Evolutionary conservation across 78 protist species (phyloP), one percentile per base, ranked within the genome.

Genomic region (Emiliania huxleyi): DNA sequence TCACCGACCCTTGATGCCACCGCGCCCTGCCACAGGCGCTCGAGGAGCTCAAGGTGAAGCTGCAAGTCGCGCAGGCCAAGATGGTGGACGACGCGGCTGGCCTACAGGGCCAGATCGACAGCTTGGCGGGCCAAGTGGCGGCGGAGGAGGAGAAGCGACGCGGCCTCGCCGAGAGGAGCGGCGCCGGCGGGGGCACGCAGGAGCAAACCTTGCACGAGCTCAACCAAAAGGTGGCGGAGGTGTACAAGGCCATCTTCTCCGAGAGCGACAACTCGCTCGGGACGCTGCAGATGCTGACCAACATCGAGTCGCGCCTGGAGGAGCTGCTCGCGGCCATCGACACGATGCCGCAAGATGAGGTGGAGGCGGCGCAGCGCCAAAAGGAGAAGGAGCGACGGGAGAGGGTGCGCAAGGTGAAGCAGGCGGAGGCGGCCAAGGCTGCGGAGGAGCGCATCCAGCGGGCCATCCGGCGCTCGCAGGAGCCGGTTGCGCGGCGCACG

Each of bases 41-140:
- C 45, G 98, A 96, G 55, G 94, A 90, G 45, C 93, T 95, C 38
- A 69, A 26, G 88, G 22, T n/a, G n/a, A 71, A 93, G 75, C 56
- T 71, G 1, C 25, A 0, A 35, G 93, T 3, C 21, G 81, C 93
- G 11, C 52, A 25, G 37, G 0, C 48, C 43, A 11, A 11, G 45
- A 85, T 26, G 90, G 90, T 35, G 62, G 42, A 11, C 46, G 73
- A 44, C 45, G 49, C 73, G 33, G 23, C 26, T 1, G 8, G 35
- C 5, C 91, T 92, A 44, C 12, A 0, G 42, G 0, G 15, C 35
- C 91, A 92, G 88, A 81, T 92, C 75, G 29, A 23, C 87, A 2
- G 44, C 12, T 91, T 92, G 49, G 8, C 21, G 55, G 23, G 21
- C 45, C 38, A n/a, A 29, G 48, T 91, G 69, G 6, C 38, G 18